Conservation (phyloP, 2,329 filamentous ascomycete genomes). For the Purpureocillium lavendulum region DNA sequence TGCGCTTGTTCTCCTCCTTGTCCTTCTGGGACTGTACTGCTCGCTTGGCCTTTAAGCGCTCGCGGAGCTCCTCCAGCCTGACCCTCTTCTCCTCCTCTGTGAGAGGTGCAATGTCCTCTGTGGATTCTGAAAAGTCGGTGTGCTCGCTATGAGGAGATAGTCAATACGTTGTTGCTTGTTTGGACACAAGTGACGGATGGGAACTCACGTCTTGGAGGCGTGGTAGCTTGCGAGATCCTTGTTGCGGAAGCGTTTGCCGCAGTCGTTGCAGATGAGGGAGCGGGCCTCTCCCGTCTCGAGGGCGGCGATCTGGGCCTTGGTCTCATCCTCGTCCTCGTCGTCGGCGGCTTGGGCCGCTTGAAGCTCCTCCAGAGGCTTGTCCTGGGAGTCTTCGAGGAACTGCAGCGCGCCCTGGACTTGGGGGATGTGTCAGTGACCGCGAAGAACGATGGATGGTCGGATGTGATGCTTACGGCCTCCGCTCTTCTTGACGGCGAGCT, state of each 20-base stretch:
- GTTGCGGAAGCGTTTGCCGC: constrained; percentile 81
- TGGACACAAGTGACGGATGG: neutral
- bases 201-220: constrained; percentile 67
- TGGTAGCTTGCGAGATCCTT: constrained; percentile 81
- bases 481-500: constrained; percentile 75
- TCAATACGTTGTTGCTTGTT: too few species aligned
- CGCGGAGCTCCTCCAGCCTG: constrained; percentile 66
- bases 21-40: constrained; percentile 61
- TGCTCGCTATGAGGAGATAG: constrained; percentile 53
- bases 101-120: constrained; percentile 81
- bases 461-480: constrained; percentile 57
- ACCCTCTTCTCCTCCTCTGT: constrained; percentile 86
- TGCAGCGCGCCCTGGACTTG: constrained; percentile 81
- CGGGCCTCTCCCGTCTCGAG: constrained; percentile 61
- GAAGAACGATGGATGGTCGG: neutral
- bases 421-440: constrained; percentile 6
- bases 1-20: constrained; percentile 73
- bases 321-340: constrained; percentile 36
- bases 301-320: constrained; percentile 50
- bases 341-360: constrained; percentile 35
- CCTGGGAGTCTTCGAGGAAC: constrained; percentile 89
- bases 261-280: constrained; percentile 90
- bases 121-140: constrained; percentile 85
- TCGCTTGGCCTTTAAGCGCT: constrained; percentile 64
- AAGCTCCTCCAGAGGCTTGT: constrained; percentile 78